Evolutionary conservation across 495 filamentous ascomycete genomes (phyloP).

Genomic region (Articulospora tetracladia): DNA sequence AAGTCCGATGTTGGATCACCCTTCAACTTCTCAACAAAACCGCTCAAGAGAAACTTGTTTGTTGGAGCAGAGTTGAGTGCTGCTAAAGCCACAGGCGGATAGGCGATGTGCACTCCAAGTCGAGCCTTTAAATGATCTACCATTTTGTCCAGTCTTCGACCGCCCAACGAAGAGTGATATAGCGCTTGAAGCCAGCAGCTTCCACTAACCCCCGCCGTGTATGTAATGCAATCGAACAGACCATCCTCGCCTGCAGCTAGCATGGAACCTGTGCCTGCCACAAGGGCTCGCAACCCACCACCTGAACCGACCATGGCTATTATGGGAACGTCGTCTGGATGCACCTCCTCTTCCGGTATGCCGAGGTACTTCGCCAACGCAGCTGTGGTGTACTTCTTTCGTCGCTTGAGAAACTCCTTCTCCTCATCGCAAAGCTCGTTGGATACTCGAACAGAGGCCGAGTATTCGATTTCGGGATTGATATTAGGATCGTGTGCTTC

Average conservation of each 20-base stretch:
- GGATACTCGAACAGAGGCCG: slow-evolving; percentile 78
- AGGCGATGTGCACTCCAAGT: slow-evolving; percentile 84
- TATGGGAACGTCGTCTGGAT: slow-evolving; percentile 85
- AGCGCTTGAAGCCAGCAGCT: slow-evolving; percentile 93
- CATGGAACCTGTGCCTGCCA: slow-evolving; percentile 83
- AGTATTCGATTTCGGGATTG: slow-evolving; percentile 79
- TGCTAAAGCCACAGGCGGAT: slow-evolving; percentile 75
- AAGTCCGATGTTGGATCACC: slow-evolving; percentile 78
- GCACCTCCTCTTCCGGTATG: slow-evolving; percentile 72
- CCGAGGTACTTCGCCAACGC: slow-evolving; percentile 80
- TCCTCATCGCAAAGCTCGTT: slow-evolving; percentile 83
- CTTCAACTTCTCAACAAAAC: slow-evolving; percentile 84
- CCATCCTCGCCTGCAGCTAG: slow-evolving; percentile 77
- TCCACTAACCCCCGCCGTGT: slow-evolving; percentile 90
- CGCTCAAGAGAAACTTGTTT: slow-evolving; percentile 86
- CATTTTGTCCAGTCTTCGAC: slow-evolving; percentile 56
- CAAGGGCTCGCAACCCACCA: slow-evolving; percentile 82
- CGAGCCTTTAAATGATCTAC: slow-evolving; percentile 83
- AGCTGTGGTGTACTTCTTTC: slow-evolving; percentile 59
- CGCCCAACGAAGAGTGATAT: slow-evolving; percentile 80
- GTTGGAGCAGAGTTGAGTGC: slow-evolving; percentile 78
- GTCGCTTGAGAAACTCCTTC: slow-evolving; percentile 58
- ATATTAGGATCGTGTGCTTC: slow-evolving; percentile 79
- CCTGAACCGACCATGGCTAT: slow-evolving; percentile 94
- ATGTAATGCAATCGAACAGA: slow-evolving; percentile 88